These are phyloP conservation scores for Euphorbia peplus DNA, from an alignment of 345 rosid genomes.

Conservation along the genomic window DNA sequence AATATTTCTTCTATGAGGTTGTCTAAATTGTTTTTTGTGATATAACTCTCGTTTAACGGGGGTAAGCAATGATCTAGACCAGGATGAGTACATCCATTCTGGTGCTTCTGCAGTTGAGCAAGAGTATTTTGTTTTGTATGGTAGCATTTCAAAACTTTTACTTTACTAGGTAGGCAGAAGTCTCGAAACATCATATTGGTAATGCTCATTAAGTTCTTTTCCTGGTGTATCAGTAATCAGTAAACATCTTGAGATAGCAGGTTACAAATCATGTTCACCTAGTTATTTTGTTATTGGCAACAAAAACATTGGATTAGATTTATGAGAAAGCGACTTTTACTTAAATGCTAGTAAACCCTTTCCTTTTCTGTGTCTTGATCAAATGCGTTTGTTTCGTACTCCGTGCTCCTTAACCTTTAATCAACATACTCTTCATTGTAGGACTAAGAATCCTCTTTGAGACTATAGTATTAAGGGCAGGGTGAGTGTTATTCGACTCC, in stretches of 20 bases:
- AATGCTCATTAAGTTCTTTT: neutral
- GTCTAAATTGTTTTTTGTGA: neutral
- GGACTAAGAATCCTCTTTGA: neutral
- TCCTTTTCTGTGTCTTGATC: too few species aligned
- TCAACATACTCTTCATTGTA: neutral
- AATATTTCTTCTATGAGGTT: neutral
- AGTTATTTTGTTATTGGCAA: too few species aligned
- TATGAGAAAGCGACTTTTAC: neutral
- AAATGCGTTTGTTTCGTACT: too few species aligned
- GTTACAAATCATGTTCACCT: too few species aligned
- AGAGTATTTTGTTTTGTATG: neutral
- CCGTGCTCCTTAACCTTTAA: too few species aligned
- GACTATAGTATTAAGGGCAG: too few species aligned
- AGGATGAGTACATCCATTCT: neutral
- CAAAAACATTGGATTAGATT: too few species aligned
- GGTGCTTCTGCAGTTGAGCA: neutral
- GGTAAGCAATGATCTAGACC: neutral
- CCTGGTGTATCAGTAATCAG: too few species aligned
- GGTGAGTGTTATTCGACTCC: neutral
- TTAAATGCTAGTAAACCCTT: too few species aligned
- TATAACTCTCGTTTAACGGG: too few species aligned
- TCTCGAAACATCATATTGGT: neutral
- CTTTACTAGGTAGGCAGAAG: neutral
- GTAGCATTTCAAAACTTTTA: neutral
- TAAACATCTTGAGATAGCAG: too few species aligned